phyloP scores from a whole-genome alignment of 2,329 filamentous ascomycete genomes.

The Exophiala mesophila region DNA sequence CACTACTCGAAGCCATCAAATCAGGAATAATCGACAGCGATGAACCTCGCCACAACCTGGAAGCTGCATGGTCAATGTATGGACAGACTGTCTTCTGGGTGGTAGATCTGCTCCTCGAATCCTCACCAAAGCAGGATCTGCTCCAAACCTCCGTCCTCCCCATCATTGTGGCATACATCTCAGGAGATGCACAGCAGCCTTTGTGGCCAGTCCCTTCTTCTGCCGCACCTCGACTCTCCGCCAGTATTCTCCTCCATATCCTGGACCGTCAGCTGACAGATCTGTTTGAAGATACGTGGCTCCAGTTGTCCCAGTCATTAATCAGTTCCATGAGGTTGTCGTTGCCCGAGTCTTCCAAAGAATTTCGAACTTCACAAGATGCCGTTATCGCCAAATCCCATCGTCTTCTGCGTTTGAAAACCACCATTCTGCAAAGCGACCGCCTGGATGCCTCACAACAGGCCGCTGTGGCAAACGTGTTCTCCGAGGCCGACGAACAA shows the following conservation, averaged over 20 bases:
- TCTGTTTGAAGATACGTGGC: constrained; percentile 58
- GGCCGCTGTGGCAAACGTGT: constrained; percentile 15
- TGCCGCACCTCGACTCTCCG: constrained; percentile 35
- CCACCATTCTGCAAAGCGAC: constrained; percentile 3
- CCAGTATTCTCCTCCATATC: constrained; percentile 37
- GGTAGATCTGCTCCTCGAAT: constrained; percentile 41
- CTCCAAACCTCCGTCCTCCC: constrained; percentile 47
- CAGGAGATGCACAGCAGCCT: constrained; percentile 39
- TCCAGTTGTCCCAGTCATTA: constrained; percentile 56
- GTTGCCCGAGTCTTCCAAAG: constrained; percentile 74
- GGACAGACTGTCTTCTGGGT: constrained; percentile 59
- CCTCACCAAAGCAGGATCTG: constrained; percentile 45
- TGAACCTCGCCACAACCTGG: constrained; percentile 63
- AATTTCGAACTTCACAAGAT: constrained; percentile 68
- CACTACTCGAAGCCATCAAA: constrained; percentile 63
- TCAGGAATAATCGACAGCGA: constrained; percentile 68
- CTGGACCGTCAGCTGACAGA: constrained; percentile 31
- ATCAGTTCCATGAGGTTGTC: constrained; percentile 66
- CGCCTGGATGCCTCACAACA: not conserved
- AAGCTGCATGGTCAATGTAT: constrained; percentile 71
- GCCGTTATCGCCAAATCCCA: constrained; percentile 60
- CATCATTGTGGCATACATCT: constrained; percentile 50
- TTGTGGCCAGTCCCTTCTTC: constrained; percentile 48
- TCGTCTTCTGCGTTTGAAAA: constrained; percentile 62
- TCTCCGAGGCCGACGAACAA: constrained; percentile 18